Conservation (phyloP, 139 green algal genomes). For the Tetradesmus obliquus region DNA sequence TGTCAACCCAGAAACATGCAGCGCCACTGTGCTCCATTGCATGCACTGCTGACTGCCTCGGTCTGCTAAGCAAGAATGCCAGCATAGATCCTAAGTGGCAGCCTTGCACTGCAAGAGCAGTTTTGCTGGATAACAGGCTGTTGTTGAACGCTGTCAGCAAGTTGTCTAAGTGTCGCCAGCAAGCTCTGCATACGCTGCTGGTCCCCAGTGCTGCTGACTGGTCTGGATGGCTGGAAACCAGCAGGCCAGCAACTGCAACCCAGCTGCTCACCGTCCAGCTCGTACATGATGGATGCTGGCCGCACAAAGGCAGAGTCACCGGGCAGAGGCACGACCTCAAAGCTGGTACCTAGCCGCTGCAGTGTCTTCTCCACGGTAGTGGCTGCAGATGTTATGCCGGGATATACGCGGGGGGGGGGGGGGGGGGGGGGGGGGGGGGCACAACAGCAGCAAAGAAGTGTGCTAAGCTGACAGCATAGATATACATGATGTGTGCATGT, state of each 20-base stretch:
- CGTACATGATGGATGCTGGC: slow-evolving; percentile 64
- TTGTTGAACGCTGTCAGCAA: background rate
- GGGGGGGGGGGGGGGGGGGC: too few species aligned
- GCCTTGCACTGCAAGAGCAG: background rate
- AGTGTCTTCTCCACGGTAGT: slow-evolving; percentile 35
- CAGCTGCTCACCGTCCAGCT: slow-evolving; percentile 71
- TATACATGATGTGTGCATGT: too few species aligned
- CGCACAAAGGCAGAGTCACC: slow-evolving; percentile 65
- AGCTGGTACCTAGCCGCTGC: slow-evolving; percentile 32
- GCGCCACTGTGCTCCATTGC: background rate
- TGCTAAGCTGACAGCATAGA: too few species aligned
- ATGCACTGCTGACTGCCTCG: background rate
- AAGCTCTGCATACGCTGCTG: background rate
- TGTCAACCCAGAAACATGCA: background rate
- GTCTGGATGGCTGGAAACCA: background rate
- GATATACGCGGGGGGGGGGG: too few species aligned
- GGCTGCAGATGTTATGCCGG: too few species aligned
- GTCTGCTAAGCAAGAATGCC: background rate
- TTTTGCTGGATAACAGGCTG: background rate
- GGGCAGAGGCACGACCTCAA: slow-evolving; percentile 45
- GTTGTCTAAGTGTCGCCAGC: background rate
- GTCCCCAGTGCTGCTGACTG: background rate
- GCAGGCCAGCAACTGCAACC: background rate
- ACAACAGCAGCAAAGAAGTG: background rate
- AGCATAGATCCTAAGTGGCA: too few species aligned